These are phyloP conservation scores for Aspergillus pseudonomiae DNA, from an alignment of 2,329 filamentous ascomycete genomes.

Conservation along the genomic window DNA sequence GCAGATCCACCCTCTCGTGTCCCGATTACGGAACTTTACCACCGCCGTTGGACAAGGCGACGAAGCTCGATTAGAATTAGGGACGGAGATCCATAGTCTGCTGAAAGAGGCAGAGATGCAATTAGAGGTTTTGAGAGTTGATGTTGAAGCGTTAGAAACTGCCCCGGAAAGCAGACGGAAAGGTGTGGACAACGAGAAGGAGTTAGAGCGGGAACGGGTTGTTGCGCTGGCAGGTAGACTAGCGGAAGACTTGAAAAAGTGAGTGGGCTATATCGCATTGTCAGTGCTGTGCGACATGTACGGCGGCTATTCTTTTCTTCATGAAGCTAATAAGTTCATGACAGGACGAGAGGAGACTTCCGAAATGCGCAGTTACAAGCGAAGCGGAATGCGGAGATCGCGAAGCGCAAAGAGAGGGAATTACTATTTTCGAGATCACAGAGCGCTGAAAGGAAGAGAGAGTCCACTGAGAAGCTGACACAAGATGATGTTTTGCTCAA, in stretches of 20 bases:
- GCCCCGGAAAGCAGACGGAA: constrained; percentile 42
- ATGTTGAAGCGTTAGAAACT: constrained; percentile 69
- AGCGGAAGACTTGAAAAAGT: constrained; percentile 72
- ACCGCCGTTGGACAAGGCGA: constrained; percentile 67
- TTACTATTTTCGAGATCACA: constrained; percentile 65
- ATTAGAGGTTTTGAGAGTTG: constrained; percentile 76
- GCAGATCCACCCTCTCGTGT: constrained; percentile 57
- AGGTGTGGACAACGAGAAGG: constrained; percentile 53
- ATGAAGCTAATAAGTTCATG: background rate
- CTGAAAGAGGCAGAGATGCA: constrained; percentile 81
- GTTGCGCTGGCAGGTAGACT: constrained; percentile 68
- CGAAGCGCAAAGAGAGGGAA: constrained; percentile 75
- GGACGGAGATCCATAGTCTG: constrained; percentile 76
- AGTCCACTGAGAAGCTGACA: constrained; percentile 55
- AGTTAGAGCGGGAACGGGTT: constrained; percentile 67
- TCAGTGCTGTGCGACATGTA: background rate
- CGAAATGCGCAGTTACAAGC: constrained; percentile 80
- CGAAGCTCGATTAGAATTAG: constrained; percentile 71
- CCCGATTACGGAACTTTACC: constrained; percentile 61
- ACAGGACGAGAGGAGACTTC: constrained; percentile 67
- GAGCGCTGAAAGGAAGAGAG: constrained; percentile 30
- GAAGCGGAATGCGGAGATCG: constrained; percentile 72
- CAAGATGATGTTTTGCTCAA: constrained; percentile 74
- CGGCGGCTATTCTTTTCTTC: background rate
- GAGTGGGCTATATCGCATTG: constrained; percentile 26